Conservation (phyloP, 2,329 filamentous ascomycete species). For the Didymella pinodella region DNA sequence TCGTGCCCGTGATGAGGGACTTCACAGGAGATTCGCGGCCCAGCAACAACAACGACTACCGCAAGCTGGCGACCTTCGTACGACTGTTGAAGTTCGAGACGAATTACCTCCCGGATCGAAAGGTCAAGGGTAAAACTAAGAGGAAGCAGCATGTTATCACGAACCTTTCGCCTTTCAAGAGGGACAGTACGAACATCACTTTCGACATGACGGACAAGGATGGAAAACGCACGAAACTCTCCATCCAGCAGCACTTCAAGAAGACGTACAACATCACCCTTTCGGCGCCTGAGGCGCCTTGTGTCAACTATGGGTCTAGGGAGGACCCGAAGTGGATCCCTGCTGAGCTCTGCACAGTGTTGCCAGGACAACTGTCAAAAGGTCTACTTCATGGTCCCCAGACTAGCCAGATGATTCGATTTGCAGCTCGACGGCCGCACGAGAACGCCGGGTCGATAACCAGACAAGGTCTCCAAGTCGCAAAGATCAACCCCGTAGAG, state of each 20-base stretch:
- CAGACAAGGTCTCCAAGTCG: slow-evolving; percentile 35
- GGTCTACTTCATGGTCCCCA: slow-evolving; percentile 37
- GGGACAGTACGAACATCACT: slow-evolving; percentile 43
- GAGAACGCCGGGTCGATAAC: slow-evolving; percentile 44
- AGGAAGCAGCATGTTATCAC: slow-evolving; percentile 51
- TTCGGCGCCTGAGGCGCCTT: slow-evolving; percentile 29
- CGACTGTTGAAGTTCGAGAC: slow-evolving; percentile 50
- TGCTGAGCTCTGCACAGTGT: slow-evolving; percentile 41
- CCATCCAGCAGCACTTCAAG: slow-evolving; percentile 35
- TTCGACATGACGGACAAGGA: slow-evolving; percentile 27
- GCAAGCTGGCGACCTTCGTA: slow-evolving; percentile 45
- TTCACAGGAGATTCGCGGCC: slow-evolving; percentile 20
- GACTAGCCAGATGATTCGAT: slow-evolving; percentile 44
- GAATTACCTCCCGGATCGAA: slow-evolving; percentile 50
- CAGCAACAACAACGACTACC: slow-evolving; percentile 15
- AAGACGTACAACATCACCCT: slow-evolving; percentile 35
- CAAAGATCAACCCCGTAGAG: slow-evolving; percentile 33
- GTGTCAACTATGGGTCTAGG: slow-evolving; percentile 39
- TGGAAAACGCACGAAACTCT: slow-evolving; percentile 21
- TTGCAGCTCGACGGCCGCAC: slow-evolving; percentile 42
- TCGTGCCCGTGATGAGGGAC: slow-evolving; percentile 48
- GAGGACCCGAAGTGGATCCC: slow-evolving; percentile 45
- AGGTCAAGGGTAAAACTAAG: slow-evolving; percentile 44
- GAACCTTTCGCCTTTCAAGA: slow-evolving; percentile 45
- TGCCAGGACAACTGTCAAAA: slow-evolving; percentile 44